Conservation (phyloP, 2,329 filamentous ascomycete species). For the Erysiphe pulchra region DNA sequence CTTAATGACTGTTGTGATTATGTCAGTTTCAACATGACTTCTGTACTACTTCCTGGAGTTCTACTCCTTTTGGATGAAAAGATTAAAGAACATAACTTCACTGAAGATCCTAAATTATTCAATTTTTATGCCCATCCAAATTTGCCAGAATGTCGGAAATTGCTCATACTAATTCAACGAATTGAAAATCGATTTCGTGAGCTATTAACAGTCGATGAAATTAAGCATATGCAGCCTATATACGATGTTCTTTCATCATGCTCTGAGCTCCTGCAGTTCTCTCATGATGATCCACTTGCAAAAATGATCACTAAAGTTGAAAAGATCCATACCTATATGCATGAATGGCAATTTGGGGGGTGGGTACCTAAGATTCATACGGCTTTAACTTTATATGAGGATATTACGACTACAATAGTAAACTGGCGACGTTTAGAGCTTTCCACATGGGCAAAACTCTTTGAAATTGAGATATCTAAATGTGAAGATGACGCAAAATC, state of each 20-base stretch:
- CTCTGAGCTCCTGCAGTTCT: constrained; percentile 47
- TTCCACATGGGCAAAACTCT: constrained; percentile 69
- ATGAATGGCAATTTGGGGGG: constrained; percentile 75
- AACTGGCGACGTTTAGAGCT: constrained; percentile 79
- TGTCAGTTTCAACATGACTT: constrained; percentile 17
- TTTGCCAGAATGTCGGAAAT: constrained; percentile 43
- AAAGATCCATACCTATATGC: constrained; percentile 58
- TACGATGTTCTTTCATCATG: constrained; percentile 54
- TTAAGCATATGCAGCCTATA: constrained; percentile 48
- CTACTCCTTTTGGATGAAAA: constrained; percentile 40
- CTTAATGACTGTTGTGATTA: constrained; percentile 3
- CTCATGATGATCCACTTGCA: constrained; percentile 60
- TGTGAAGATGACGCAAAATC: constrained; percentile 54
- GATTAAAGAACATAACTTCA: constrained; percentile 20
- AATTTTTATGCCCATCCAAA: constrained; percentile 84
- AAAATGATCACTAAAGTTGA: constrained; percentile 71
- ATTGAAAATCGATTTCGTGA: constrained; percentile 48
- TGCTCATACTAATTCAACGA: constrained; percentile 42
- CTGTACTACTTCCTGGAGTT: constrained; percentile 36
- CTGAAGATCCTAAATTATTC: constrained; percentile 24
- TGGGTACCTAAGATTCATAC: constrained; percentile 65
- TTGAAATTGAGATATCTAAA: constrained; percentile 60
- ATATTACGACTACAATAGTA: constrained; percentile 57
- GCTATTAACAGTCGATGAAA: constrained; percentile 39
- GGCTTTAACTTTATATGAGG: constrained; percentile 43